Evolutionary conservation across 164 flowering plant species (phyloP).

Genomic region (Liriodendron chinense): DNA sequence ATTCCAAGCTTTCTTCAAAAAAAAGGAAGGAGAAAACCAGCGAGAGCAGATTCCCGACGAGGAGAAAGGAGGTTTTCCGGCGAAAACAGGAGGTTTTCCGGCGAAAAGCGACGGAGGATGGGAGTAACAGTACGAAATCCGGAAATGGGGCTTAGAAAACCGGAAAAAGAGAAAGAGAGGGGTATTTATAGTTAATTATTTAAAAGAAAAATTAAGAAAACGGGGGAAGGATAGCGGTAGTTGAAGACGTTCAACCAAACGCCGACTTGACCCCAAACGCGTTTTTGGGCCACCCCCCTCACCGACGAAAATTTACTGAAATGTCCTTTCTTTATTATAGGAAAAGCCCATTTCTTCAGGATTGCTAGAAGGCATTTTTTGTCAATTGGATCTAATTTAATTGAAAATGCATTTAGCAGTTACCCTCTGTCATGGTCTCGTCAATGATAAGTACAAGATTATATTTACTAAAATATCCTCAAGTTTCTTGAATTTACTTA

Average conservation of each 20-base stretch:
- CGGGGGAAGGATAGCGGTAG: not conserved
- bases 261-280: constrained; percentile 43
- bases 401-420: too few relatives aligned
- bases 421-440: too few relatives aligned
- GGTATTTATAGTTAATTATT: constrained; percentile 49
- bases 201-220: not conserved
- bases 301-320: not conserved
- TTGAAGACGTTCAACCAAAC: constrained; percentile 73
- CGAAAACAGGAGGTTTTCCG: constrained; percentile 16
- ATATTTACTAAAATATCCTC: too few relatives aligned
- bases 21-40: constrained; percentile 7
- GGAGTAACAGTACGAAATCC: constrained; percentile 14
- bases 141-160: constrained; percentile 36
- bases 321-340: not conserved
- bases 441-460: too few relatives aligned
- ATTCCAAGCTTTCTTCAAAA: not conserved
- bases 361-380: too few relatives aligned
- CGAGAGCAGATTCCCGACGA: constrained; percentile 32
- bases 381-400: too few relatives aligned
- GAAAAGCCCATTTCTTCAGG: too few relatives aligned
- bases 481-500: too few relatives aligned
- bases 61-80: constrained; percentile 18
- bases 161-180: constrained; percentile 33
- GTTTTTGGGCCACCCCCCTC: constrained; percentile 18
- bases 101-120: constrained; percentile 9